Evolutionary conservation across 2,329 filamentous ascomycete genomes (phyloP).

Genomic region (Pyrenochaeta sp.): DNA sequence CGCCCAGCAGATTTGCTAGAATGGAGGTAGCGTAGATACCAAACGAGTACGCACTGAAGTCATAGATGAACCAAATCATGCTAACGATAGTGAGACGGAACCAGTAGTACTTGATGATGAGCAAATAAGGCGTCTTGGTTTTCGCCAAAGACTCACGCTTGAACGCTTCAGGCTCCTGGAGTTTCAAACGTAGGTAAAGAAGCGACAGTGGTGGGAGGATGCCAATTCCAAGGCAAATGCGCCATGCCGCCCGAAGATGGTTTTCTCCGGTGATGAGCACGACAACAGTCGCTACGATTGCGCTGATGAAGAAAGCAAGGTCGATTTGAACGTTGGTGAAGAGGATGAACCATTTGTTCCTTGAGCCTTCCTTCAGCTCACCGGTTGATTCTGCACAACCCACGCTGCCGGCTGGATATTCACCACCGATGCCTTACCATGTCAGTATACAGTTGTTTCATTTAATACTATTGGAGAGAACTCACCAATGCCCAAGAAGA

Average conservation of each 20-base stretch:
- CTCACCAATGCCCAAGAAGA: constrained; percentile 70
- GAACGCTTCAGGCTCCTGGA: constrained; percentile 62
- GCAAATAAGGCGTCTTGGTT: constrained; percentile 46
- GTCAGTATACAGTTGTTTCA: constrained; percentile 6
- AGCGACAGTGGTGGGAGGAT: constrained; percentile 60
- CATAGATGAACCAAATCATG: constrained; percentile 65
- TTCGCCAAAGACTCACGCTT: constrained; percentile 61
- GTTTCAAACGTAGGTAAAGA: constrained; percentile 66
- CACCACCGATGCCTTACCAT: constrained; percentile 71
- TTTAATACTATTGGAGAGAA: background rate
- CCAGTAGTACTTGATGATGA: constrained; percentile 65
- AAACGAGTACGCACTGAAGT: constrained; percentile 86
- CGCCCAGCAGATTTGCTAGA: constrained; percentile 69
- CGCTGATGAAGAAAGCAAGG: constrained; percentile 81
- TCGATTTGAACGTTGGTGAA: constrained; percentile 92
- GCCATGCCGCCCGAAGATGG: constrained; percentile 80
- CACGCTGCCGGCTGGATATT: constrained; percentile 85
- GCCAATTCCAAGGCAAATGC: constrained; percentile 73
- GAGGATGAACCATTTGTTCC: constrained; percentile 84
- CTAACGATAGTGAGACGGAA: constrained; percentile 62
- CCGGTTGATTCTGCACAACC: constrained; percentile 84
- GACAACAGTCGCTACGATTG: constrained; percentile 76
- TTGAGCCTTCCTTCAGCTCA: constrained; percentile 78
- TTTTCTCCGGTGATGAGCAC: constrained; percentile 63
- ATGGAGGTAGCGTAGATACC: constrained; percentile 84